These are phyloP conservation scores for Butyriboletus loyo DNA, from an alignment of 768 basidiomycete species.

Conservation along the genomic window DNA sequence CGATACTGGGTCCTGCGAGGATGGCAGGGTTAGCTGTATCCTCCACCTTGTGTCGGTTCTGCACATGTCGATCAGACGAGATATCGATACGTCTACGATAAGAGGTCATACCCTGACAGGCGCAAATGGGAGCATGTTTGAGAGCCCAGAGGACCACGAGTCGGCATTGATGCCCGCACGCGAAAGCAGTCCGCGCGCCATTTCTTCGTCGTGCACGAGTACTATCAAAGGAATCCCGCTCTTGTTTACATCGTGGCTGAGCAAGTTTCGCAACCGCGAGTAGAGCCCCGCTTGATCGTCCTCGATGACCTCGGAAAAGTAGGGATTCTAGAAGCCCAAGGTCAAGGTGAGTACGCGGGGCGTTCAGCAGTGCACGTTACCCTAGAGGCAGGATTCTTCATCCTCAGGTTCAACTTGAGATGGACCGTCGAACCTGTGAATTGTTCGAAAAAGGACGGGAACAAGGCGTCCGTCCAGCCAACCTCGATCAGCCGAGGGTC, in stretches of 20 bases:
- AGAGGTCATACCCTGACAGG: conserved; percentile 7
- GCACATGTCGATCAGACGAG: background rate
- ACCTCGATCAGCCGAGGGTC: conserved; percentile 36
- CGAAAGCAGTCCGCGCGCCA: conserved; percentile 38
- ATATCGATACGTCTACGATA: background rate
- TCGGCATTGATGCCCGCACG: conserved; percentile 41
- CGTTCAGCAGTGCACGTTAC: conserved; percentile 6
- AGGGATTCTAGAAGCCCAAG: conserved; percentile 6
- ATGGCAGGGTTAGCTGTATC: background rate
- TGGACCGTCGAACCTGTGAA: conserved; percentile 17
- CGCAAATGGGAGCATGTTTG: conserved; percentile 11
- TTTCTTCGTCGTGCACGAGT: conserved; percentile 43
- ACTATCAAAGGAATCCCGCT: conserved; percentile 39
- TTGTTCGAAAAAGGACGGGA: conserved; percentile 25
- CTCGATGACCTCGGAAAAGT: conserved; percentile 19
- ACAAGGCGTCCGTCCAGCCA: conserved; percentile 41
- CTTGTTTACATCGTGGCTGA: conserved; percentile 18
- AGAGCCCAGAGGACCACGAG: conserved; percentile 42
- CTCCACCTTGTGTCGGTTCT: conserved; percentile 12
- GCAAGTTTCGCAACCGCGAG: conserved; percentile 16
- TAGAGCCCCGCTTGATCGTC: conserved; percentile 10
- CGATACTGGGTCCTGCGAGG: conserved; percentile 33
- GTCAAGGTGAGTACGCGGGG: background rate
- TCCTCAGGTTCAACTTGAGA: conserved; percentile 8
- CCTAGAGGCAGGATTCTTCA: conserved; percentile 15